Evolutionary conservation across 306 rosid species (phyloP).

Genomic region (Rosa persica): DNA sequence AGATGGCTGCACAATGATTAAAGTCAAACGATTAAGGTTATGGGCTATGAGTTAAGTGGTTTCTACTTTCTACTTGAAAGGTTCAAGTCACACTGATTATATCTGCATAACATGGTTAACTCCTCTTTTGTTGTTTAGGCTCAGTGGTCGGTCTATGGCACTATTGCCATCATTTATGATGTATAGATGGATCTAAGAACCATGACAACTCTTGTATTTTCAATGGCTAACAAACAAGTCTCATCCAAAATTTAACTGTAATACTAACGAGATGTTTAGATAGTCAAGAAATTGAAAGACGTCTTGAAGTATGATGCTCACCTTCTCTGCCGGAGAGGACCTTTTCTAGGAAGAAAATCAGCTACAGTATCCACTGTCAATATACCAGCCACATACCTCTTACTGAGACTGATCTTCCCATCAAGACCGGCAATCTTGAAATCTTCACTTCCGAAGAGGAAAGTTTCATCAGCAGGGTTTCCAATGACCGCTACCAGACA

Average conservation of each 20-base stretch:
- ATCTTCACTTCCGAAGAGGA: constrained; percentile 62
- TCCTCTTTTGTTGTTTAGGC: neutral
- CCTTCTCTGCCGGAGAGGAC: constrained; percentile 83
- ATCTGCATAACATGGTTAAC: neutral
- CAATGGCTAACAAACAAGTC: neutral
- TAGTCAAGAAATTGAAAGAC: constrained; percentile 2
- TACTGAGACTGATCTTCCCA: constrained; percentile 78
- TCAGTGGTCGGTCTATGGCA: neutral
- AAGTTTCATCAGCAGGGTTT: constrained; percentile 52
- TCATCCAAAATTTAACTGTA: neutral
- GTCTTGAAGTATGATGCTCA: constrained; percentile 25
- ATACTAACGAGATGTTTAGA: neutral
- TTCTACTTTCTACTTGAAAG: neutral
- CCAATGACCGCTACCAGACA: constrained; percentile 89
- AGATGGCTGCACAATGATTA: neutral
- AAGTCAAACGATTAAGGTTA: neutral
- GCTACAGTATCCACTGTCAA: constrained; percentile 93
- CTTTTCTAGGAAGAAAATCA: constrained; percentile 87
- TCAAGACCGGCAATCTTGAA: constrained; percentile 68
- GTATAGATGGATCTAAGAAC: neutral
- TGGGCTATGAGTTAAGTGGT: neutral
- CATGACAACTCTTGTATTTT: neutral
- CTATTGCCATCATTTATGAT: neutral
- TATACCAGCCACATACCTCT: constrained; percentile 89
- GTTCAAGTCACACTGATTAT: neutral